Evolutionary conservation across 331 rosid genomes (phyloP), one percentile per base, ranked within the genome.

Genomic region (Malus hybrid): DNA sequence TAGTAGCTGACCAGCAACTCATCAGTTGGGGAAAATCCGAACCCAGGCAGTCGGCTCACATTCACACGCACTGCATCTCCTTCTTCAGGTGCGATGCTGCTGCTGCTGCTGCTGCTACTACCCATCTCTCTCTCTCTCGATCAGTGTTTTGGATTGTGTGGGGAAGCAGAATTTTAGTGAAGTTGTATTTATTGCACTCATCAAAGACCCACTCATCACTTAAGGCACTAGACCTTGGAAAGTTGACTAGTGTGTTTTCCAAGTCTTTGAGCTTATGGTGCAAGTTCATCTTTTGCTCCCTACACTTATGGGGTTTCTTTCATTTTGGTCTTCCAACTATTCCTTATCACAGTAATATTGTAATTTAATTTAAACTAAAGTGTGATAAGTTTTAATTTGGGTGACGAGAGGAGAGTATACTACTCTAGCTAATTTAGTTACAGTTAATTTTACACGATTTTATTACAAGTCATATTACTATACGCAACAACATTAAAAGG

Each of bases 1-100:
- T 80, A 90, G 64, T 88, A 65, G 1, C 16, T 8, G 0, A 88
- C 65, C 24, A 90, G 90, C 70, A 77, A 88, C 50, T 78, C 85
- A 22, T 90, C 90, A 0, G 88, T 82, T 24, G 93, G 96, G 4
- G 65, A 65, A 75, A 90, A 90, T 28, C 90, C 75, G 84, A 52
- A 82, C 46, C 90, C 91, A 63, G 67, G 67, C 6, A 62, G 36
- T 10, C 3, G 50, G 50, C 12, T 3, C 50, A 44, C 15, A 6
- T 12, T 22, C 1, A 74, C 82, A 19, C 86, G 82, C 50, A 29
- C 8, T 32, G 1, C 16, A 13, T 44, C 3, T 24, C 52, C 18
- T 44, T 22, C 42, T 31, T 31, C 44, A 1, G 44, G 4, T 65
- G 69, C 3, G 33, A 10, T 36, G 55, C 6, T 20, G n/a, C 20